Base-by-base conservation (phyloP, 257 asterid genomes). In the Pogostemon cablin region DNA sequence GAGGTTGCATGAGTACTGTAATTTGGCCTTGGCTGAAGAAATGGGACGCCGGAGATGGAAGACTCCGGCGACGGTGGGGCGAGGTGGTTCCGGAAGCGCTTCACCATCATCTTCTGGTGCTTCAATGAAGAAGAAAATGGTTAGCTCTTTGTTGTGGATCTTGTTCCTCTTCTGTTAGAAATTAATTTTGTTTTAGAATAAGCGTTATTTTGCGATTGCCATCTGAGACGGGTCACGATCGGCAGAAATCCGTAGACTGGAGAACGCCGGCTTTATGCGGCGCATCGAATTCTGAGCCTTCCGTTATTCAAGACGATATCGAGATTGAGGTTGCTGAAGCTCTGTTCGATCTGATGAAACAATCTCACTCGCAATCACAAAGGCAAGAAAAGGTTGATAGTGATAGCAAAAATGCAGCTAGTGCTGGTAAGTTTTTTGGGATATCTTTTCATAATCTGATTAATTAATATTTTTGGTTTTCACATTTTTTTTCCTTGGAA, bases 321-420 rank as follows among this genome's bases (percentile, higher is more conserved):
- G 95, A 87, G 86, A 73, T 86, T 53, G 95, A 88, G 86, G 92
- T 86, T 44, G 90, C 85, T 11, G 95, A 88, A 79, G 95, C 90
- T 71, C 81, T 88, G 72, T 88, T 88, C 77, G 90, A 88, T 78
- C 87, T 88, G 75, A 82, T 79, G 88, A 84, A 80, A 73, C 92
- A 85, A 77, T 80, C 86, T 15, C 83, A 72, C 47, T 76, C 85
- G 11, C 75, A 71, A 38, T 60, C 83, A 73, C 76, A 58, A 8
- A 69, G 57, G 25, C 77, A 58, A 67, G 78, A 70, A 44, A 77
- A 63, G 46, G 54, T 66, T 11, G 77, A 75, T 5, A 46, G 76
- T 41, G 85, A 81, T 49, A 7, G 75, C 76, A 47, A 48, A 50
- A 53, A 40, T 11, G 55, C 65, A 3, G 67, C 67, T 46, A 63